phyloP scores from a whole-genome alignment of 108 stramenopile species.

The Poteriospumella lacustris region DNA sequence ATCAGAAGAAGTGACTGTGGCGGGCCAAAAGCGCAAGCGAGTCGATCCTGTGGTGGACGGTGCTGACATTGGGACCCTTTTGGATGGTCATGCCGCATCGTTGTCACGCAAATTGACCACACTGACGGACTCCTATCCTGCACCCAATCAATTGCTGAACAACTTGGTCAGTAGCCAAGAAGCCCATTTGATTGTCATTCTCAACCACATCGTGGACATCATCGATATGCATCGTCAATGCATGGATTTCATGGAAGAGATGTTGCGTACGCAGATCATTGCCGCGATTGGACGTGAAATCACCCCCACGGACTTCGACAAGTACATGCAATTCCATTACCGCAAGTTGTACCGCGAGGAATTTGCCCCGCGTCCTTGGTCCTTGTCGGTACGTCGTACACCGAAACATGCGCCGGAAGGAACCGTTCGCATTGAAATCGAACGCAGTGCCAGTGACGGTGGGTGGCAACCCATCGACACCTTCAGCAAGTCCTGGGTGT shows the following conservation, averaged over 20 bases:
- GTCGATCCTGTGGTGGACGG: background rate
- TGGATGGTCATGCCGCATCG: background rate
- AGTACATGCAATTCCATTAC: slow-evolving; percentile 6
- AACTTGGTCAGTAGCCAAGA: background rate
- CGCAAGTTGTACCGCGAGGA: background rate
- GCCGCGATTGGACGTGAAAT: background rate
- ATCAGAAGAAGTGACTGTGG: background rate
- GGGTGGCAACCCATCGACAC: too few relatives aligned
- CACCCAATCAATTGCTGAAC: background rate
- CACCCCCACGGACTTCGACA: background rate
- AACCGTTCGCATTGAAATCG: background rate
- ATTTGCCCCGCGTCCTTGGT: background rate
- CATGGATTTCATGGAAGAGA: background rate
- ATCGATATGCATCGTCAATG: background rate
- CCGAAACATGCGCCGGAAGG: slow-evolving; percentile 1
- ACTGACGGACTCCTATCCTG: background rate
- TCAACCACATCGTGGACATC: background rate
- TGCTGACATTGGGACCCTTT: background rate
- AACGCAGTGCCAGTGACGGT: background rate
- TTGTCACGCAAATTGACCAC: background rate
- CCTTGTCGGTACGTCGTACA: background rate
- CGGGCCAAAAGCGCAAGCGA: background rate
- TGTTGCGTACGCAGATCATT: background rate
- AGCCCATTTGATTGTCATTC: background rate
- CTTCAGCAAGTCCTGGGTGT: background rate